phyloP scores from a whole-genome alignment of 495 filamentous ascomycete genomes.

The Haplographium delicatum region DNA sequence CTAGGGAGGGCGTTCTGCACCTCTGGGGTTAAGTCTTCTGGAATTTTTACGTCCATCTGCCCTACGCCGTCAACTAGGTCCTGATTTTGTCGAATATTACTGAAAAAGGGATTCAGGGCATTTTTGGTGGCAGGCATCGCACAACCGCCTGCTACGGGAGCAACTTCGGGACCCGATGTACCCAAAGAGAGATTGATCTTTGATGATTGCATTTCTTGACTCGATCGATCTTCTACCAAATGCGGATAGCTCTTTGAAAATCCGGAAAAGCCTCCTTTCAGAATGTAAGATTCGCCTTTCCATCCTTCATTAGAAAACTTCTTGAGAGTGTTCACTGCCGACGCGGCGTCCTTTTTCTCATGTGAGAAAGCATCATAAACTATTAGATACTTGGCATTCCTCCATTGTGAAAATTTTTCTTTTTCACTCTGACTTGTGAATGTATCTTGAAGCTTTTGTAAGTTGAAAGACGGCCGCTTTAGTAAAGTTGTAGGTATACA shows the following conservation, averaged over 20 bases:
- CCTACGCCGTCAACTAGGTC: constrained; percentile 92
- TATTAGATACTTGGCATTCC: constrained; percentile 64
- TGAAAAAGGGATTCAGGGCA: constrained; percentile 84
- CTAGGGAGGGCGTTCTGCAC: constrained; percentile 51
- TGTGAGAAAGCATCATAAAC: constrained; percentile 79
- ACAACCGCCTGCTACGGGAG: constrained; percentile 83
- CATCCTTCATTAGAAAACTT: constrained; percentile 89
- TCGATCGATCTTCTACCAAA: constrained; percentile 42
- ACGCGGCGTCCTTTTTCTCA: constrained; percentile 70
- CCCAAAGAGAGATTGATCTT: constrained; percentile 43
- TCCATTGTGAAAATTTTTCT: constrained; percentile 73
- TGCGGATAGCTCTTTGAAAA: constrained; percentile 43
- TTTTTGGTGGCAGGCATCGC: constrained; percentile 63
- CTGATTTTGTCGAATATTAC: constrained; percentile 95
- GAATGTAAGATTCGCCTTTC: constrained; percentile 63
- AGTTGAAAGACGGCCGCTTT: constrained; percentile 85
- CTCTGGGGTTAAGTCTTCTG: constrained; percentile 48
- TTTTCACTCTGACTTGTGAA: constrained; percentile 74
- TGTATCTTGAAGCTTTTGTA: constrained; percentile 83
- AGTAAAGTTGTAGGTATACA: constrained; percentile 94
- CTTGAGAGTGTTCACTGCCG: constrained; percentile 76
- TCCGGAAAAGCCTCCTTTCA: constrained; percentile 55
- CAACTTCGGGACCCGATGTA: constrained; percentile 48
- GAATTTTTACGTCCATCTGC: constrained; percentile 73
- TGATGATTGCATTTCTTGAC: constrained; percentile 33